These are phyloP conservation scores for Aspergillus steynii DNA, from an alignment of 495 filamentous ascomycete genomes.

Conservation along the genomic window DNA sequence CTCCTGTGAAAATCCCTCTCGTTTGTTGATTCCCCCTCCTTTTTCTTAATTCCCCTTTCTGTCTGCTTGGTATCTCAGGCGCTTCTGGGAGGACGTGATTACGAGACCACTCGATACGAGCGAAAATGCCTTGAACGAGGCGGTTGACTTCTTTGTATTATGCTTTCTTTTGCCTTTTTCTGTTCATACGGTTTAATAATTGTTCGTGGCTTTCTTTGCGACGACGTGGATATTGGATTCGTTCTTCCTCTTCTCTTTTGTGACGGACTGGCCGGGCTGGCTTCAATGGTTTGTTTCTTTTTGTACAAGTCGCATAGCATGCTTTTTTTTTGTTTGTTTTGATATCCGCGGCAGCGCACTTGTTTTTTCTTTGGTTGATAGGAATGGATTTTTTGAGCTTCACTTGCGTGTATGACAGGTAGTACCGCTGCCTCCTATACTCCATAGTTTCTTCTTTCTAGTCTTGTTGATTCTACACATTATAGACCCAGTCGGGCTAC, in stretches of 20 bases:
- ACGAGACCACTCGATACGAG: slow-evolving; percentile 25
- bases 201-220: slow-evolving; percentile 1
- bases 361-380: slow-evolving; percentile 15
- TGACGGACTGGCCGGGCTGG: slow-evolving; percentile 14
- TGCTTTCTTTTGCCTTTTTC: slow-evolving; percentile 16
- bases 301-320: slow-evolving; percentile 18
- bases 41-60: slow-evolving; percentile 11
- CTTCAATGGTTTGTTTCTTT: slow-evolving; percentile 13
- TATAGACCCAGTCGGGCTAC: no score
- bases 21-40: neutral
- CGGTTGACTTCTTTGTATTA: slow-evolving; percentile 26
- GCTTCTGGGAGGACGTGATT: slow-evolving; percentile 16
- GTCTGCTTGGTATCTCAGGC: slow-evolving; percentile 11
- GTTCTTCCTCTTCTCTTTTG: slow-evolving; percentile 9
- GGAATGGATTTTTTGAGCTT: slow-evolving; percentile 10
- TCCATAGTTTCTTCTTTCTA: no score
- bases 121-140: slow-evolving; percentile 10
- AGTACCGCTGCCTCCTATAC: no score
- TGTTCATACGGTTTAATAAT: slow-evolving; percentile 5
- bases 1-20: slow-evolving; percentile 1
- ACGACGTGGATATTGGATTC: slow-evolving; percentile 1
- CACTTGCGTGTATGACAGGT: neutral
- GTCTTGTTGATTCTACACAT: no score
- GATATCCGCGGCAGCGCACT: slow-evolving; percentile 28
- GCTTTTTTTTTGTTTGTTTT: slow-evolving; percentile 14